Evolutionary conservation across 2,329 filamentous ascomycete genomes (phyloP), one percentile per base, ranked within the genome.

Genomic region (Cadophora luteo-olivacea): DNA sequence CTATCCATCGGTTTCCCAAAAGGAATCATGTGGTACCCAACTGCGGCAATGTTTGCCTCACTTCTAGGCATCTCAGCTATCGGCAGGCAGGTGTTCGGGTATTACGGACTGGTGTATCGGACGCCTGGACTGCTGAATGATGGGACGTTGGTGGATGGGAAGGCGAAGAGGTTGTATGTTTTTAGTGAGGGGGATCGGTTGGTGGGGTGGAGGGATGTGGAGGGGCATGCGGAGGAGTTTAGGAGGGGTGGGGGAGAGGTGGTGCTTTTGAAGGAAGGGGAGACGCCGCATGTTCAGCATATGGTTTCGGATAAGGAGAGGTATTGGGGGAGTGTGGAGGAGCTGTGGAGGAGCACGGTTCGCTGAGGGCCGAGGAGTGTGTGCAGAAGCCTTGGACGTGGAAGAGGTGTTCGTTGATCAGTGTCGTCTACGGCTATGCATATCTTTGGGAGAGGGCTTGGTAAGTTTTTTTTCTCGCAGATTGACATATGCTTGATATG

Each of bases 101-200:
- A 48, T 6, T 12, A 25, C 11, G 52, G 54, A 12, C n/a, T 70
- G 38, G 45, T 70, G 1, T 60, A 72, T 11, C 51, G 65, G 24
- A 64, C 52, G 0, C n/a, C 61, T 45, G 36, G 49, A 0, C 29
- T n/a, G 2, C 36, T 73, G 58, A 70, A 73, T 64, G 69, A 74
- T 54, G 65, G 52, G 54, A 57, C 14, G 0, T 36, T 70, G 22
- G 64, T 70, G 7, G 71, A 72, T 65, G 64, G 36, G 33, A 64
- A 25, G 2, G 70, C 72, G n/a, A 70, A 67, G 57, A 68, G 73
- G 24, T 55, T 74, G 41, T 75, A 75, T 68, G 55, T 74, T 24
- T 74, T 72, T 38, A 74, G 72, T 63, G 66, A 70, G 4, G 54
- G 2, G 7, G 73, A 75, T 71, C 38, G 36, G 33, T 51, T 75